Base-by-base conservation (phyloP, 805 yeast genomes). In the Candida silvicultrix region DNA sequence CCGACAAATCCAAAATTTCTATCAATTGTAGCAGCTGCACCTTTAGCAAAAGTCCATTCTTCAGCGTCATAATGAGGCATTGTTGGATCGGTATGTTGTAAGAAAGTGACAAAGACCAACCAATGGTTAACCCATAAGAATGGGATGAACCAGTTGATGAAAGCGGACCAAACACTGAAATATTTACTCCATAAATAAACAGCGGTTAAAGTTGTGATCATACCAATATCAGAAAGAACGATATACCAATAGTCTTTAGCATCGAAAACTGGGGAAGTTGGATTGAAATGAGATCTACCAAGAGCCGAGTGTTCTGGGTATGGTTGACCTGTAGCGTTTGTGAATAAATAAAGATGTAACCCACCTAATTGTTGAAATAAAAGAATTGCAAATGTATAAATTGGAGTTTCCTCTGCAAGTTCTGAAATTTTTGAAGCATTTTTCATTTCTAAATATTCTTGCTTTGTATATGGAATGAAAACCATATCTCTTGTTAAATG, bases 1-100 rank as follows among this genome's bases (percentile, higher is more conserved):
- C 83, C 85, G 45, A 79, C 61, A 49, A 79, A 77, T 11, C 83
- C 83, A 59, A 72, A 78, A 51, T 79, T 70, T 63, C 84, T 70
- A 60, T 79, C 85, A 50, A 79, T 76, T 34, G 85, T 79, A 40
- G 83, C 77, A 50, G 83, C 83, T 9, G 85, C 83, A 61, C 85
- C 85, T 57, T 80, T 69, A 47, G 83, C 83, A 54, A 79, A 79
- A 47, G 73, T 78, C 85, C 85, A 79, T 63, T 77, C 74, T 16
- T 61, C 57, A 44, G 70, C 74, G 41, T 70, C 74, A 62, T 79
- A 79, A 59, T 79, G 85, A 36, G 84, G 82, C 72, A 78, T 67
- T 2, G 73, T 61, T 42, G 80, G 74, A 59, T 78, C 83, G 18
- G 83, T 74, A 63, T 79, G 85, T 65, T 79, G 85, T 54, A 79